phyloP scores from a whole-genome alignment of 306 rosid genomes.

The Hippophae tibetana region DNA sequence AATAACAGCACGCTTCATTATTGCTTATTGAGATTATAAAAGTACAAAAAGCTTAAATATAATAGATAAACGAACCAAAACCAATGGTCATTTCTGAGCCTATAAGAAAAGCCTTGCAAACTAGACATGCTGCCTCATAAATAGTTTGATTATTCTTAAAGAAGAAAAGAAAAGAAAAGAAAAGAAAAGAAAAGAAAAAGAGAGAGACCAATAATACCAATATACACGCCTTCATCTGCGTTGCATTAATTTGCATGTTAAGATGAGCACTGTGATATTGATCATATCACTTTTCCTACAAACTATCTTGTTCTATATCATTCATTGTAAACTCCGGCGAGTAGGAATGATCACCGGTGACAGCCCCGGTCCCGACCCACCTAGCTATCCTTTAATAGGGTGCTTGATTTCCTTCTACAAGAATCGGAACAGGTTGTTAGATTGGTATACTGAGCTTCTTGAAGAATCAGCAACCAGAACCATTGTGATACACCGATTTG shows the following conservation, averaged over 20 bases:
- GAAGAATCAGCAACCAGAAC: constrained; percentile 50
- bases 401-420: constrained; percentile 62
- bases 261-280: constrained; percentile 27
- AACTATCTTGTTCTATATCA: constrained; percentile 24
- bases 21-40: background rate
- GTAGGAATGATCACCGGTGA: constrained; percentile 5
- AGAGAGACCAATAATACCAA: constrained; percentile 1
- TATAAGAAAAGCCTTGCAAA: background rate
- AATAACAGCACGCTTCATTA: background rate
- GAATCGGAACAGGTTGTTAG: constrained; percentile 45
- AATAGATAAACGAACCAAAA: background rate
- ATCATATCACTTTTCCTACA: constrained; percentile 22
- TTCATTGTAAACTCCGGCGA: constrained; percentile 31
- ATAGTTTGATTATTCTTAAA: background rate
- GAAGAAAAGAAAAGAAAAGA: background rate
- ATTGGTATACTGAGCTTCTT: constrained; percentile 72
- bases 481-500: constrained; percentile 50
- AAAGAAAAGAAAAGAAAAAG: too few species aligned
- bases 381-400: constrained; percentile 56
- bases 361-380: constrained; percentile 30
- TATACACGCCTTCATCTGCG: background rate
- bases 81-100: background rate
- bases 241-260: constrained; percentile 6
- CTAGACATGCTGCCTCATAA: background rate
- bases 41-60: background rate